Evolutionary conservation across 1,284 basidiomycete genomes (phyloP).

Genomic region (Cystobasidiaceae sp.): DNA sequence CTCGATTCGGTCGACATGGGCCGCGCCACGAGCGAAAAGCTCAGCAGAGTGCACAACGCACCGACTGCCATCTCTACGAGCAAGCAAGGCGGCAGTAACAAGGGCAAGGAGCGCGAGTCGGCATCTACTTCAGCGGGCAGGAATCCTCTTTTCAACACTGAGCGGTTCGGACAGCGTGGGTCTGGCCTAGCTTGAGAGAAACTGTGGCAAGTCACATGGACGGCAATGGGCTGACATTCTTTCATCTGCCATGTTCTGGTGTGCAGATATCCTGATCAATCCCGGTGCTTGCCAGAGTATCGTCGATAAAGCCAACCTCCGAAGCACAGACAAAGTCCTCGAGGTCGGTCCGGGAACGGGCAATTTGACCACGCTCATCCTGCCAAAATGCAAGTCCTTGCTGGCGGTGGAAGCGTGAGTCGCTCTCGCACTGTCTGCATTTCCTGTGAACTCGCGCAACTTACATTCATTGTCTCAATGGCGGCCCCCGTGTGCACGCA

Average conservation of each 20-base stretch:
- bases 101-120: slow-evolving; percentile 31
- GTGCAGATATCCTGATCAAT: slow-evolving; percentile 91
- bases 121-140: slow-evolving; percentile 16
- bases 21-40: slow-evolving; percentile 77
- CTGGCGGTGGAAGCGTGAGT: slow-evolving; percentile 68
- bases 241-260: neutral
- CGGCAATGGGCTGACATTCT: neutral
- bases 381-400: slow-evolving; percentile 87
- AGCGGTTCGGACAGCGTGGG: slow-evolving; percentile 14
- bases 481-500: too few species aligned
- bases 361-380: slow-evolving; percentile 88
- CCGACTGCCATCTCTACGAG: slow-evolving; percentile 55
- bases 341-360: slow-evolving; percentile 99
- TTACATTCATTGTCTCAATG: slow-evolving; percentile 32
- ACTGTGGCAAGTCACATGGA: too few species aligned
- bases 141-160: slow-evolving; percentile 43
- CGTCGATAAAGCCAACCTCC: slow-evolving; percentile 71
- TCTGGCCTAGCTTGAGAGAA: too few species aligned
- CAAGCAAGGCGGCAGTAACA: slow-evolving; percentile 37
- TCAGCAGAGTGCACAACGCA: slow-evolving; percentile 67
- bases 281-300: slow-evolving; percentile 72
- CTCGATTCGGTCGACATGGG: too few species aligned
- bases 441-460: neutral
- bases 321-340: slow-evolving; percentile 90
- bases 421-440: neutral